Conservation (phyloP, 257 asterid genomes). For the Thymus mandschuricus region DNA sequence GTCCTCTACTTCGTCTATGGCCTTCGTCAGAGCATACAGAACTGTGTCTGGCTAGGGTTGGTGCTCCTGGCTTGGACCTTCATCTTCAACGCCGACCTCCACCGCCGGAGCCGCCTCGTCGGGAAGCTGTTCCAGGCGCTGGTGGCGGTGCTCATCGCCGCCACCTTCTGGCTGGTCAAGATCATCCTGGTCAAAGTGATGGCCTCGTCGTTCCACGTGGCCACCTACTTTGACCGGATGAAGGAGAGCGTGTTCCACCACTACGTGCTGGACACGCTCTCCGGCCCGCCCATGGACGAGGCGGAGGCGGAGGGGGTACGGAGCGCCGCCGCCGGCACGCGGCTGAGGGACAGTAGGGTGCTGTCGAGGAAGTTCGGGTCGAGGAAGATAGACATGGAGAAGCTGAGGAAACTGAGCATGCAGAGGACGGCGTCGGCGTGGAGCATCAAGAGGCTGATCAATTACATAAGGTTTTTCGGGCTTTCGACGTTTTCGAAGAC, state of each 20-base stretch:
- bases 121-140: constrained; percentile 47
- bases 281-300: constrained; percentile 57
- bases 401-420: constrained; percentile 52
- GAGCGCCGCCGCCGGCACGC: neutral
- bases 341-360: constrained; percentile 38
- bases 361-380: constrained; percentile 38
- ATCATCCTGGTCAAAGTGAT: constrained; percentile 52
- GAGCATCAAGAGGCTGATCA: constrained; percentile 58
- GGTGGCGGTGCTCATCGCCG: constrained; percentile 49
- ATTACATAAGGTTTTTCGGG: constrained; percentile 59
- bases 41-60: constrained; percentile 60
- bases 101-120: constrained; percentile 40
- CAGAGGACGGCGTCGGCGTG: constrained; percentile 54
- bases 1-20: constrained; percentile 64
- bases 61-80: constrained; percentile 54
- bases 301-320: constrained; percentile 31
- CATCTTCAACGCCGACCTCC: constrained; percentile 46
- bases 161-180: constrained; percentile 62
- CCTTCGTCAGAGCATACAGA: constrained; percentile 53
- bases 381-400: constrained; percentile 62
- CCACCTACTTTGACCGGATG: constrained; percentile 64
- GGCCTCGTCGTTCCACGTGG: constrained; percentile 63
- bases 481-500: constrained; percentile 54
- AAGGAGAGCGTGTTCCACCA: constrained; percentile 61
- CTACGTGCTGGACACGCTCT: constrained; percentile 55